Evolutionary conservation across 164 flowering plant species (phyloP).

Genomic region (Berberis vulgaris): DNA sequence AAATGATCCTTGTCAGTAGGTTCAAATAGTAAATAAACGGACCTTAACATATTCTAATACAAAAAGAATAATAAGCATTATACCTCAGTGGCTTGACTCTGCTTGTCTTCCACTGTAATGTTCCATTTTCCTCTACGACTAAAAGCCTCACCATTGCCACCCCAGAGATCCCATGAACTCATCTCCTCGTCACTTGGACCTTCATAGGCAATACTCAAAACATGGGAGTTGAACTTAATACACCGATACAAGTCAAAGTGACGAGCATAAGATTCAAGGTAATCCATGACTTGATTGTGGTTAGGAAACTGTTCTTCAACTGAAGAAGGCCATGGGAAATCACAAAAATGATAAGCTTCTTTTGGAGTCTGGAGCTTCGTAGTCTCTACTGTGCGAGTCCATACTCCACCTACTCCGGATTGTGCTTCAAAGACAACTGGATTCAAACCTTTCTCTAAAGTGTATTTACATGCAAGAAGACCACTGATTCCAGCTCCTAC

Average conservation of each 20-base stretch:
- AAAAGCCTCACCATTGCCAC: slow-evolving; percentile 32
- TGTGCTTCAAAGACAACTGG: slow-evolving; percentile 15
- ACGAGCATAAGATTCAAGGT: slow-evolving; percentile 35
- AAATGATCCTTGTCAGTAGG: neutral
- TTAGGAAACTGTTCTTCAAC: slow-evolving; percentile 27
- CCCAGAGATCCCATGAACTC: slow-evolving; percentile 31
- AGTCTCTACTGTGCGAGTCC: neutral
- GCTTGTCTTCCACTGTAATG: slow-evolving; percentile 22
- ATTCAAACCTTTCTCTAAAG: slow-evolving; percentile 29
- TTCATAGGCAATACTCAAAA: slow-evolving; percentile 24
- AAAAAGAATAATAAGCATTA: no score
- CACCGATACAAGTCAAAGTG: slow-evolving; percentile 24
- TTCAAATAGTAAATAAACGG: no score
- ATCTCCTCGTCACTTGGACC: slow-evolving; percentile 21
- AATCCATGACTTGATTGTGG: slow-evolving; percentile 33
- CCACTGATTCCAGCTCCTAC: slow-evolving; percentile 70
- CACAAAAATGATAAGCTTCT: neutral
- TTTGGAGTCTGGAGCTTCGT: neutral
- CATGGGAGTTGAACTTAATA: slow-evolving; percentile 31
- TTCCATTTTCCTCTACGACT: slow-evolving; percentile 26
- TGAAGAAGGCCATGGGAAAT: slow-evolving; percentile 1
- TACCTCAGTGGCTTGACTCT: slow-evolving; percentile 10
- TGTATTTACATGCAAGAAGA: slow-evolving; percentile 56
- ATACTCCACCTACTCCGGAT: neutral
- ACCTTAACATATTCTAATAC: no score